Base-by-base conservation (phyloP, 495 filamentous ascomycete species). In the Neurospora cerealis region DNA sequence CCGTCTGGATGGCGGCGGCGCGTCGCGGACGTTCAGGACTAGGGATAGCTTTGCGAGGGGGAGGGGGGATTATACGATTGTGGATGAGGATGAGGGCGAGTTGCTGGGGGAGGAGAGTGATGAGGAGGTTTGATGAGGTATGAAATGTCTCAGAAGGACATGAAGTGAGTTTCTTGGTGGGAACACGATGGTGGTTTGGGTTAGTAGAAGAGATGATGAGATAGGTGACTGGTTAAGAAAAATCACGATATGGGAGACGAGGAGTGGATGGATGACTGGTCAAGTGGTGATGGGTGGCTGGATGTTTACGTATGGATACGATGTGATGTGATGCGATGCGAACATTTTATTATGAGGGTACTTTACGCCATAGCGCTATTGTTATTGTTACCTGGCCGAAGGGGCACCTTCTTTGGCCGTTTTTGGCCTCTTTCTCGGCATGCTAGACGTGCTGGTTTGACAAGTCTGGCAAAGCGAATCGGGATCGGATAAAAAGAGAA, bases 51-150 rank as follows among this genome's bases (percentile, higher is more conserved):
- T 98, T 82, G 91, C 93, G 32, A 90, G 93, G 71, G 91, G 92
- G 10, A 86, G 92, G 70, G 90, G 93, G 8, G 93, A 97, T 79
- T 99, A 98, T 81, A 88, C 89, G 17, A 86, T 92, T 80, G 93
- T 97, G 60, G 93, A 94, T 79, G 90, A 93, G 73, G 96, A 99
- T 80, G 96, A 97, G 82, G 95, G 95, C 73, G 94, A 97, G 83
- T 82, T 98, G 78, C 84, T 98, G 34, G 95, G 95, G 1, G 93
- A 93, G 74, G 96, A 97, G 70, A 96, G 96, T 74, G 96, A 97
- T 69, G 96, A 98, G 78, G 95, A 97, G 74, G 88, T 90, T 69
- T 92, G 83, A 83, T 92, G 83, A 83, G 54, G 10, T 28, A 11
- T 36, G 24, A 60, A 19, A 38, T 54, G 46, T 54, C 21, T 9